phyloP scores from a whole-genome alignment of 2,329 filamentous ascomycete genomes.

The Cladobotryum mycophilum region DNA sequence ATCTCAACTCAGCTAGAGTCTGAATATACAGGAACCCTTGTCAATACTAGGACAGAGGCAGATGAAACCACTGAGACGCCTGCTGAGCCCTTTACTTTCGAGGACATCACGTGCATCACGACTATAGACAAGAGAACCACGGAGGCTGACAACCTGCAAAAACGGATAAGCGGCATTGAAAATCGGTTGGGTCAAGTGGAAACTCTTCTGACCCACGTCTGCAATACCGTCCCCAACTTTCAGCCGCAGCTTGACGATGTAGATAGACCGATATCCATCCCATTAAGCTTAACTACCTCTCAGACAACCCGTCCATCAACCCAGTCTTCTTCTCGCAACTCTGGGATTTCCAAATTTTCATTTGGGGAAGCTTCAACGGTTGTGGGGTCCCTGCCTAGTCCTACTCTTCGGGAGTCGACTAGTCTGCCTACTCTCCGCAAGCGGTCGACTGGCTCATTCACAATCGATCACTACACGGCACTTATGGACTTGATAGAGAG shows the following conservation, averaged over 20 bases:
- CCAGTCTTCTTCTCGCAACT: slow-evolving; percentile 32
- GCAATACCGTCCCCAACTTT: slow-evolving; percentile 39
- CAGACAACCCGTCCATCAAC: slow-evolving; percentile 12
- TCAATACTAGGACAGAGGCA: slow-evolving; percentile 25
- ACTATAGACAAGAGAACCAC: slow-evolving; percentile 47
- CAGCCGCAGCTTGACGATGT: slow-evolving; percentile 25
- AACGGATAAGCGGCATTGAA: slow-evolving; percentile 47
- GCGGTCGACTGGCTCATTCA: slow-evolving; percentile 26
- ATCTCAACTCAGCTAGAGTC: slow-evolving; percentile 38
- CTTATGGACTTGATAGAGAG: slow-evolving; percentile 48
- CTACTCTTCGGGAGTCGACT: slow-evolving; percentile 39
- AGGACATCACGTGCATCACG: slow-evolving; percentile 38
- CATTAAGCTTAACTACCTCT: slow-evolving; percentile 11
- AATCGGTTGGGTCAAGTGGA: slow-evolving; percentile 47
- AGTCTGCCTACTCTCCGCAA: slow-evolving; percentile 38
- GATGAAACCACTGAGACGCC: slow-evolving; percentile 29
- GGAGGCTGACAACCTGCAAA: slow-evolving; percentile 47
- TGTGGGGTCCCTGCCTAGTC: slow-evolving; percentile 34
- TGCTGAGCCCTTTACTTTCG: slow-evolving; percentile 49
- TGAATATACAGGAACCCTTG: slow-evolving; percentile 26
- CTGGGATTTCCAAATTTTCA: slow-evolving; percentile 36
- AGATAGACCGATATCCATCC: slow-evolving; percentile 18
- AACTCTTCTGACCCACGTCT: slow-evolving; percentile 44
- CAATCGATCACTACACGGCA: slow-evolving; percentile 42
- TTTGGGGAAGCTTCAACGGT: slow-evolving; percentile 42